Percentiles rank a stretch among this genome's conserved stretches.
phyloP scores from a whole-genome alignment of 2,329 filamentous ascomycete species.

The Huntiella savannae region DNA sequence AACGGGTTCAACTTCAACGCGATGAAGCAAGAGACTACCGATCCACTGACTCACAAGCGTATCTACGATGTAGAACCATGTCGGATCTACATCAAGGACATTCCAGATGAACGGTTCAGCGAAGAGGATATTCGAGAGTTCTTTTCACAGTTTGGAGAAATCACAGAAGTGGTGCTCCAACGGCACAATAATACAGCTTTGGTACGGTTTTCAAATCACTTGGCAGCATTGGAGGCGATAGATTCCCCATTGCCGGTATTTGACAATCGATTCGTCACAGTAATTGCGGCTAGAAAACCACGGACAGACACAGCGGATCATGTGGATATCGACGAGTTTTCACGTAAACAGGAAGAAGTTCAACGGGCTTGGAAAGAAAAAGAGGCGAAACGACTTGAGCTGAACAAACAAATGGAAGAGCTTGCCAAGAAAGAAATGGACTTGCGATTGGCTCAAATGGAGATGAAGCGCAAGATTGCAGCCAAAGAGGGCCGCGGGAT shows the following conservation, averaged over 20 bases:
- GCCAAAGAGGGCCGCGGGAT: slow-evolving; percentile 30
- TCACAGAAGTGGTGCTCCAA: slow-evolving; percentile 46
- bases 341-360: slow-evolving; percentile 48
- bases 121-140: slow-evolving; percentile 48
- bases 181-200: slow-evolving; percentile 47
- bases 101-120: slow-evolving; percentile 50
- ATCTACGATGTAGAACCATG: slow-evolving; percentile 43
- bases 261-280: slow-evolving; percentile 70
- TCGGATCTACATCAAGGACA: slow-evolving; percentile 57
- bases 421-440: slow-evolving; percentile 46
- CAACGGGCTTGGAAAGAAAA: slow-evolving; percentile 52
- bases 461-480: slow-evolving; percentile 42
- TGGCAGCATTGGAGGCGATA: slow-evolving; percentile 49
- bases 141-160: slow-evolving; percentile 52
- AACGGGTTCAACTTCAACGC: background rate
- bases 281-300: slow-evolving; percentile 18
- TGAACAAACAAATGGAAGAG: slow-evolving; percentile 42
- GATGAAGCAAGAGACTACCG: slow-evolving; percentile 19
- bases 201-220: slow-evolving; percentile 49
- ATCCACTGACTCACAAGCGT: slow-evolving; percentile 21
- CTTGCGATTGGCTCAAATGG: slow-evolving; percentile 41
- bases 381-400: slow-evolving; percentile 39
- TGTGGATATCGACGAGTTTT: slow-evolving; percentile 52
- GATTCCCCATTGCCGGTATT: slow-evolving; percentile 64
- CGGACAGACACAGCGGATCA: slow-evolving; percentile 20